Base-by-base conservation (phyloP, 2,329 filamentous ascomycete genomes). In the Didymella glomerata region DNA sequence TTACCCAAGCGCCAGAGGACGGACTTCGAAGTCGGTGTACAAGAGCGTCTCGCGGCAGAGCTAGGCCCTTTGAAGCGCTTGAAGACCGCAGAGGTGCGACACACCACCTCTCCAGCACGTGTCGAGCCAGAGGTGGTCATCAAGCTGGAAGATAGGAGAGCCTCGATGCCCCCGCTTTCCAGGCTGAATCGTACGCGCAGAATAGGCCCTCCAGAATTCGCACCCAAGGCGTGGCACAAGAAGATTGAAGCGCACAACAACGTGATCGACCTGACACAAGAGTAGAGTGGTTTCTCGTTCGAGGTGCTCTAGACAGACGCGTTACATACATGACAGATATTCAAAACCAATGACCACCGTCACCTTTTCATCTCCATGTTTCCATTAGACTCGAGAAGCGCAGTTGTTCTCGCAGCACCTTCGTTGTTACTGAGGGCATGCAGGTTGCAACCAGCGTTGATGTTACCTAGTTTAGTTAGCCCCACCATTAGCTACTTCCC, bases 401-500 rank as follows among this genome's bases (percentile, higher is more conserved):
- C 32, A 36, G 32, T 36, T 16, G 16, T 8, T 9, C 11, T 36
- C 16, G 9, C 32, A 36, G 1, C 16, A 36, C 16, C 32, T n/a
- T n/a, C 7, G 16, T 42, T 25, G 40, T 25, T 16, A 11, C 40
- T 42, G 20, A 42, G 10, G 2, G 16, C 34, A 38, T 34, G 3
- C 32, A 20, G 1, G 36, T 10, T 42, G 40, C 40, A 42, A 24
- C 40, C 49, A 52, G 42, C 27, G 28, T 25, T n/a, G 24, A 20
- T 22, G n/a, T 46, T 53, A 22, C 50, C 28, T 30, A 52, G 18
- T 32, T 36, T 32, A 27, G 48, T 52, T 57, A 52, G 54, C 42
- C 42, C 34, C 48, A 48, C n/a, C 20, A 27, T 48, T 57, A 57
- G 48, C 54, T 48, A 48, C 54, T 52, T 52, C 48, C 36, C 48